phyloP scores from a whole-genome alignment of 495 filamentous ascomycete species.

The Arthonia radiata region DNA sequence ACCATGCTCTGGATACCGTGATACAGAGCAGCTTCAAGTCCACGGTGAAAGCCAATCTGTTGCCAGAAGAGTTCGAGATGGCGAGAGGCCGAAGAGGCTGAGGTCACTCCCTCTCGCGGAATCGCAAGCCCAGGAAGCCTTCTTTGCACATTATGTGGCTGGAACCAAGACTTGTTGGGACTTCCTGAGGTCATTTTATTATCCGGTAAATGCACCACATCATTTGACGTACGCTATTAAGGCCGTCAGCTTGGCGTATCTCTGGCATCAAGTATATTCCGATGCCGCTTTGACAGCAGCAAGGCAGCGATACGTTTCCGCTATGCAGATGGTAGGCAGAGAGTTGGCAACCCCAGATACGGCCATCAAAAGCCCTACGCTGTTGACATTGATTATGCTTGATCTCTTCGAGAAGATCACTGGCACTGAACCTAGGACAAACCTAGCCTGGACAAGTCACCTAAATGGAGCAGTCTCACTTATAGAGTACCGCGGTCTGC shows the following conservation, averaged over 20 bases:
- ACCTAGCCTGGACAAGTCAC: no score
- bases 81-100: neutral
- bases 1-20: constrained; percentile 6
- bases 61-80: constrained; percentile 1
- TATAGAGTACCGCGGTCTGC: no score
- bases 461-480: no score
- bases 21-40: constrained; percentile 4
- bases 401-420: no score
- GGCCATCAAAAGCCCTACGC: no score
- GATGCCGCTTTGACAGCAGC: constrained; percentile 2
- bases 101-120: constrained; percentile 1
- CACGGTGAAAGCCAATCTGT: constrained; percentile 3
- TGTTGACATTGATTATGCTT: no score
- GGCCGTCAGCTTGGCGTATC: constrained; percentile 6
- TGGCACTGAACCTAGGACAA: no score
- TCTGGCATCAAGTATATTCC: constrained; percentile 4
- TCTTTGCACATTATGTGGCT: constrained; percentile 6
- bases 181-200: constrained; percentile 4
- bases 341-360: no score
- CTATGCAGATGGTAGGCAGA: no score
- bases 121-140: constrained; percentile 3
- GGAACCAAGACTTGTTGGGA: constrained; percentile 2
- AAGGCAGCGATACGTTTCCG: constrained; percentile 6
- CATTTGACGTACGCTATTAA: constrained; percentile 6
- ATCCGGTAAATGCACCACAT: constrained; percentile 1